Evolutionary conservation across 495 filamentous ascomycete genomes (phyloP).

Genomic region (Rhizodiscina lignyota): DNA sequence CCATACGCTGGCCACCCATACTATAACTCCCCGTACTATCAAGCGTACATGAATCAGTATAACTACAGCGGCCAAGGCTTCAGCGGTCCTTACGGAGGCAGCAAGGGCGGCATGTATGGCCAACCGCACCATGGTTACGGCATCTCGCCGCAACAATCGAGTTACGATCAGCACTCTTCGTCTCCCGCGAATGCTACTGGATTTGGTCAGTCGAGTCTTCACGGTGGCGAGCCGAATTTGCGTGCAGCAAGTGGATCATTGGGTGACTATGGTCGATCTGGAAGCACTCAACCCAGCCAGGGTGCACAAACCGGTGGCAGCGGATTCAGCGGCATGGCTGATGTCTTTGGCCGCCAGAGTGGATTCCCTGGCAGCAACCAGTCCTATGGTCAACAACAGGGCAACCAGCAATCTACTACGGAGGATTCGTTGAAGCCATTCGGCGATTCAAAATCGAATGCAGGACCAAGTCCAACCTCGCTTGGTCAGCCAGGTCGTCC

Average conservation of each 20-base stretch:
- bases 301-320: conserved; percentile 43
- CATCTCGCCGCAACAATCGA: conserved; percentile 46
- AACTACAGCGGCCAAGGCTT: conserved; percentile 50
- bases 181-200: conserved; percentile 55
- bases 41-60: conserved; percentile 64
- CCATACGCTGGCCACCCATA: conserved; percentile 56
- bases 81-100: conserved; percentile 22
- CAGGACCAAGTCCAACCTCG: conserved; percentile 63
- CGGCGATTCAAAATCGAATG: conserved; percentile 47
- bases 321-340: conserved; percentile 48
- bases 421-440: conserved; percentile 67
- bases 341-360: conserved; percentile 59
- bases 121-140: conserved; percentile 63
- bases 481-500: conserved; percentile 66
- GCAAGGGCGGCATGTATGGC: conserved; percentile 68
- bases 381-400: conserved; percentile 45
- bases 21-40: conserved; percentile 65
- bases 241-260: conserved; percentile 31
- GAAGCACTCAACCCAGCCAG: conserved; percentile 54
- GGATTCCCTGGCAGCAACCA: conserved; percentile 53
- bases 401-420: conserved; percentile 30
- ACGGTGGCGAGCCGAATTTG: conserved; percentile 43
- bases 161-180: conserved; percentile 54
- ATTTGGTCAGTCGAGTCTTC: conserved; percentile 56
- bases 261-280: conserved; percentile 60